Evolutionary conservation across 1,139 yeast genomes (phyloP).

Genomic region (Lodderomyces metapsilosis): DNA sequence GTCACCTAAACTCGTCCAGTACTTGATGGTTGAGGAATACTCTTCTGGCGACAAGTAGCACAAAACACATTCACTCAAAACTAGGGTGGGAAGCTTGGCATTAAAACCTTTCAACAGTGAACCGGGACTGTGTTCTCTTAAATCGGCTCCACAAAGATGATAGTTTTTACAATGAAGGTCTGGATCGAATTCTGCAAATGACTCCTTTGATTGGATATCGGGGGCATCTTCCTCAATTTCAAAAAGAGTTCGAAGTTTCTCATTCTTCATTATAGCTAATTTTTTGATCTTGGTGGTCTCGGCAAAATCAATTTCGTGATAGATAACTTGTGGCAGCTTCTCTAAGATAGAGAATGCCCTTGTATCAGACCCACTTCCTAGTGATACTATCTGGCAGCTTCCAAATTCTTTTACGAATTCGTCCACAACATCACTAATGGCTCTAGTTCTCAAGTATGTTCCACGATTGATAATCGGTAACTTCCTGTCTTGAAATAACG

Average conservation of each 20-base stretch:
- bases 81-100: constrained; percentile 55
- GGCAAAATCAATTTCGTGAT: constrained; percentile 76
- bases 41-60: constrained; percentile 70
- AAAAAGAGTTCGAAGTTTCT: constrained; percentile 20
- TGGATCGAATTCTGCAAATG: constrained; percentile 23
- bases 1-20: constrained; percentile 27
- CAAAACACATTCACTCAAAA: constrained; percentile 85
- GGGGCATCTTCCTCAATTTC: constrained; percentile 14
- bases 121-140: constrained; percentile 33
- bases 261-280: constrained; percentile 43
- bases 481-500: constrained; percentile 46
- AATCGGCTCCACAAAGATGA: constrained; percentile 55
- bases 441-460: constrained; percentile 70
- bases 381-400: constrained; percentile 63
- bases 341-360: constrained; percentile 56
- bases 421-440: constrained; percentile 57
- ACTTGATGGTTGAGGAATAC: constrained; percentile 50
- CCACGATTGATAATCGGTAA: constrained; percentile 83
- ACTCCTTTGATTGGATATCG: constrained; percentile 19
- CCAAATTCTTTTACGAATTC: constrained; percentile 41
- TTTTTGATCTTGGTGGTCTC: constrained; percentile 62
- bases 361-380: constrained; percentile 98
- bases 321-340: constrained; percentile 28
- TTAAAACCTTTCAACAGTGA: constrained; percentile 24
- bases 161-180: constrained; percentile 47